Base-by-base conservation (phyloP, 805 yeast species). In the Candida michaelii region DNA sequence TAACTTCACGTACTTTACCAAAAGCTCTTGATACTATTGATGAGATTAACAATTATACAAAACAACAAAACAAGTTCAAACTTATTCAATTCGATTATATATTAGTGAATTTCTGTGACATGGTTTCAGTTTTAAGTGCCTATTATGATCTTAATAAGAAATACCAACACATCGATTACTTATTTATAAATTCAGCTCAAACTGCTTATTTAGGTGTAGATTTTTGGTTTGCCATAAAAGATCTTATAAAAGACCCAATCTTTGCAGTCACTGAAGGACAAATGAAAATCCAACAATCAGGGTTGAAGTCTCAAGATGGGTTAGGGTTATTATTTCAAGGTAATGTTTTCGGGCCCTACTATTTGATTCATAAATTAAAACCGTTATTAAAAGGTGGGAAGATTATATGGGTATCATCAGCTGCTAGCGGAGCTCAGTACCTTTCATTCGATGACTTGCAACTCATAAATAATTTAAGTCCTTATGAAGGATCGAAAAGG, bases 291-390 rank as follows among this genome's bases (percentile, higher is more conserved):
- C 98, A 93, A 69, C 73, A 76, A 44, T 73, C 79, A 13, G 97
- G 97, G 3, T 82, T 83, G 18, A 80, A 76, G 55, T 79, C 96
- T 1, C 60, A 56, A 14, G 99, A 93, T 62, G 89, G 79, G 0
- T 53, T 91, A 71, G 97, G 98, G 1, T 66, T 85, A 23, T 89
- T 89, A 3, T 93, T 91, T 68, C 96, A 93, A 63, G 95, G 93
- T 4, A 93, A 93, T 58, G 96, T 91, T n/a, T 88, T 93, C 65
- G 96, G 96, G 0, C 98, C 98, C 2, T 90, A 86, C 66, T 93
- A 82, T 61, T 66, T 93, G 40, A 73, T 90, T 41, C 86, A 85
- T 51, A 81, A 77, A 48, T 64, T 91, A 15, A 60, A 71, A 30
- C 79, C 79, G 2, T 63, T 79, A 27, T 63, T 90, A n/a, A 66